Base-by-base conservation (phyloP, 768 basidiomycete genomes). In the Boletus pseudo-olivaceus region DNA sequence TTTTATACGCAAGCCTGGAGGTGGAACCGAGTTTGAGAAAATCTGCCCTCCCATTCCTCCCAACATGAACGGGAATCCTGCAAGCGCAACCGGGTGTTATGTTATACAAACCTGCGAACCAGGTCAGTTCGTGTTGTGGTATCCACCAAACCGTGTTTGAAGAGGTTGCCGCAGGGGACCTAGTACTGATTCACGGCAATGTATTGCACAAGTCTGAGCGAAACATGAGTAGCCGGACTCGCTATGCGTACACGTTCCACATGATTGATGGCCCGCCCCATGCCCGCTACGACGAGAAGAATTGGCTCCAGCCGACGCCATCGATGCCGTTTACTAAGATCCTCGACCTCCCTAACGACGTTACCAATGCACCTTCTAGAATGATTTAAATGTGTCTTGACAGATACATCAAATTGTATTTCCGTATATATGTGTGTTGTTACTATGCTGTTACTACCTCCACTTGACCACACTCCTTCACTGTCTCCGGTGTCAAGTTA, bases 191-290 rank as follows among this genome's bases (percentile, higher is more conserved):
- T 33, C 95, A 99, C 62, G 97, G 97, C 10, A 79, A 82, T 20
- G 93, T 98, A 2, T 73, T 97, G 56, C 97, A 99, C 74, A 93
- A 93, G 67, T 93, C 90, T 0, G 90, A 92, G 66, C 82, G 83
- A 50, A 99, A 99, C 68, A 80, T 78, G 1, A 92, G 90, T 50
- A 75, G 81, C 20, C 78, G 85, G 56, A 92, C 92, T 2, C 81
- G 97, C 51, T 91, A 85, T 59, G 95, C 95, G 29, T 99, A 98
- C 67, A 98, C 97, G 0, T 98, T 97, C 70, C 95, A 93, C 61
- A 92, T 93, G 90, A 86, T 93, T 45, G 91, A 96, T 63, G 86
- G 80, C 19, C 79, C 80, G 38, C 86, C 82, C 23, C 72, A 79
- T 62, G 88, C 84, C 7, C 72, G 66, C 38, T 97, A 95, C 54